A percentile compares a stretch with the other conserved stretches of the same genome.
Evolutionary conservation across 495 filamentous ascomycete species (phyloP).

Genomic region (Talaromyces adpressus): DNA sequence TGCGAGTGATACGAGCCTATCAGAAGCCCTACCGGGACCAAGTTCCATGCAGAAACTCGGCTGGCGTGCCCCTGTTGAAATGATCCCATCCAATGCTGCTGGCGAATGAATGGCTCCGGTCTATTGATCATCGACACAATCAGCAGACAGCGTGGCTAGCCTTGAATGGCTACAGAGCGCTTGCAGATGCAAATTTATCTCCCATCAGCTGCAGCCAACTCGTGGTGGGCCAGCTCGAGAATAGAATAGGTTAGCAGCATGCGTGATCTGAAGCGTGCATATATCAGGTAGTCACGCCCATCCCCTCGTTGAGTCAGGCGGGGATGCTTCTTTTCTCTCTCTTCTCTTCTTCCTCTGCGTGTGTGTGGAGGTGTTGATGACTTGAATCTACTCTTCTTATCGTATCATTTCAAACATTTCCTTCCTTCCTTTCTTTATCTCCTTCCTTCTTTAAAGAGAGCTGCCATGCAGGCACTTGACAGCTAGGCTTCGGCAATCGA

Average conservation of each 20-base stretch:
- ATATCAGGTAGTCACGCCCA: not conserved
- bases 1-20: not conserved
- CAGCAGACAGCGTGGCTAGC: not conserved
- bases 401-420: slow-evolving; percentile 7
- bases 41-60: not conserved
- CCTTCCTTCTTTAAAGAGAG: slow-evolving; percentile 17
- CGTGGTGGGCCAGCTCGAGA: not conserved
- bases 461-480: slow-evolving; percentile 26
- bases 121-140: not conserved
- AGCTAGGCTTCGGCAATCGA: slow-evolving; percentile 34
- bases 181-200: not conserved
- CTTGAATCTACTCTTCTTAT: slow-evolving; percentile 3
- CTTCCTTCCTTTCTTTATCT: slow-evolving; percentile 9
- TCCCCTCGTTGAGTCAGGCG: not conserved
- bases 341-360: not conserved
- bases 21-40: not conserved
- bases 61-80: slow-evolving; percentile 5
- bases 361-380: not conserved
- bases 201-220: slow-evolving; percentile 5
- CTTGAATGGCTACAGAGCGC: slow-evolving; percentile 5
- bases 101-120: not conserved
- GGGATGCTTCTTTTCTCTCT: not conserved
- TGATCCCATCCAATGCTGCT: not conserved
- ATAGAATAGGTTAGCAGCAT: not conserved
- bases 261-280: not conserved